phyloP scores from a whole-genome alignment of 2,329 filamentous ascomycete species.

The Verticillium klebahnii region DNA sequence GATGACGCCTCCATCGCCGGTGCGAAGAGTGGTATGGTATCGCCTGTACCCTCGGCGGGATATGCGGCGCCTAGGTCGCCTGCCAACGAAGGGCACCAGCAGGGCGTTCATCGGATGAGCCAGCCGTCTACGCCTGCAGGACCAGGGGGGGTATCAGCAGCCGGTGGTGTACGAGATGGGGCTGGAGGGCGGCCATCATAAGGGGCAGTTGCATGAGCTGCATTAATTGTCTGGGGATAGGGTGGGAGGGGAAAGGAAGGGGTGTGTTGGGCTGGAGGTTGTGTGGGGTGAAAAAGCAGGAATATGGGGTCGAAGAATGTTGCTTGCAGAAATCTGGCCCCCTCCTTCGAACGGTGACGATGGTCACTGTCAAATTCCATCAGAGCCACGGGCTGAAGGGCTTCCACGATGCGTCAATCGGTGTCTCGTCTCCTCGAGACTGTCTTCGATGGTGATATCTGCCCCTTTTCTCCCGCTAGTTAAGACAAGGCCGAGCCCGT shows the following conservation, averaged over 20 bases:
- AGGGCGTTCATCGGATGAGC: neutral
- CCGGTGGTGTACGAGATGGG: neutral
- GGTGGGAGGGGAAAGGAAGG: neutral
- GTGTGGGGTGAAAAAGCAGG: neutral
- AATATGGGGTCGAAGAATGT: no score
- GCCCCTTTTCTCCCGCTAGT: no score
- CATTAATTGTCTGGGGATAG: neutral
- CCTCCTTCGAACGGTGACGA: no score
- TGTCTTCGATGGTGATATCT: no score
- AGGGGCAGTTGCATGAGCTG: neutral
- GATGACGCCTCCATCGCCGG: neutral
- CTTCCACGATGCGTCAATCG: no score
- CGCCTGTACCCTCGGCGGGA: neutral
- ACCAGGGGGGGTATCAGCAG: neutral
- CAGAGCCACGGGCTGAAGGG: no score
- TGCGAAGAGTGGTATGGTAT: neutral
- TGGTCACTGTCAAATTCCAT: no score
- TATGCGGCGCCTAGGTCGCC: neutral
- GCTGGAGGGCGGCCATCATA: neutral
- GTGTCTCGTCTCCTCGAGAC: no score
- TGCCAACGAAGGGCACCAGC: neutral
- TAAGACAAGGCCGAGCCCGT: no score
- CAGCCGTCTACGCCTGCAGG: neutral
- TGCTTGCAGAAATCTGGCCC: no score
- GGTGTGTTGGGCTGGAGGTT: neutral